Conservation (phyloP, 2,329 filamentous ascomycete genomes). For the Talaromyces sp. region DNA sequence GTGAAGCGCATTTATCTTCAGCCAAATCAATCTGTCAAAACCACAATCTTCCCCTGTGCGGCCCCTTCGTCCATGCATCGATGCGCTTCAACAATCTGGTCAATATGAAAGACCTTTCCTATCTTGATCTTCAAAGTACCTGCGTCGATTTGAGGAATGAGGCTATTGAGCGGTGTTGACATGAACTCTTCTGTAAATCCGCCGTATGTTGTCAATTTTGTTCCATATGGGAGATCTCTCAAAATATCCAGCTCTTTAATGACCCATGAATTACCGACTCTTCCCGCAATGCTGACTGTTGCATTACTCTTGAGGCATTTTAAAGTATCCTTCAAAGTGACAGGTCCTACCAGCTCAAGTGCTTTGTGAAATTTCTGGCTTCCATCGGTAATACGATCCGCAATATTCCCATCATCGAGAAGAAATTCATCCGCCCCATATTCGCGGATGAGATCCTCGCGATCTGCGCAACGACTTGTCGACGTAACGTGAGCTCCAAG, state of each 20-base stretch:
- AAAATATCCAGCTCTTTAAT: background rate
- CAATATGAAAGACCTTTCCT: slow-evolving; percentile 19
- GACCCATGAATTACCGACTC: background rate
- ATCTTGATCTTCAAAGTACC: background rate
- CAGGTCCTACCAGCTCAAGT: background rate
- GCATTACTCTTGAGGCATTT: background rate
- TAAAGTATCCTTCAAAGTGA: background rate
- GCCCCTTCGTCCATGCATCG: slow-evolving; percentile 39
- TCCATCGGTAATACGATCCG: slow-evolving; percentile 26
- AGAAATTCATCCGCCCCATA: slow-evolving; percentile 40
- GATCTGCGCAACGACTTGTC: slow-evolving; percentile 33
- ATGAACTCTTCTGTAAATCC: background rate
- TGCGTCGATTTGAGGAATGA: background rate
- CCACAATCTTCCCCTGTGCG: slow-evolving; percentile 41
- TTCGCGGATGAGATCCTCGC: slow-evolving; percentile 33
- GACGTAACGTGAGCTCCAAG: slow-evolving; percentile 34
- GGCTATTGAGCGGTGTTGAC: background rate
- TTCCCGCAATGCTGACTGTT: background rate
- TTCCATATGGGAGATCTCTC: background rate
- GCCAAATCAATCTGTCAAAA: slow-evolving; percentile 12
- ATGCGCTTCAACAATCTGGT: slow-evolving; percentile 44
- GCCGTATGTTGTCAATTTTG: background rate
- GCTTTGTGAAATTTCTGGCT: slow-evolving; percentile 40
- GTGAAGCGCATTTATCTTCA: background rate
- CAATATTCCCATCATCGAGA: slow-evolving; percentile 39